A percentile compares a stretch with the other conserved stretches of the same genome.
Evolutionary conservation across 495 filamentous ascomycete species (phyloP).

Genomic region (Chlorociboria aeruginascens): DNA sequence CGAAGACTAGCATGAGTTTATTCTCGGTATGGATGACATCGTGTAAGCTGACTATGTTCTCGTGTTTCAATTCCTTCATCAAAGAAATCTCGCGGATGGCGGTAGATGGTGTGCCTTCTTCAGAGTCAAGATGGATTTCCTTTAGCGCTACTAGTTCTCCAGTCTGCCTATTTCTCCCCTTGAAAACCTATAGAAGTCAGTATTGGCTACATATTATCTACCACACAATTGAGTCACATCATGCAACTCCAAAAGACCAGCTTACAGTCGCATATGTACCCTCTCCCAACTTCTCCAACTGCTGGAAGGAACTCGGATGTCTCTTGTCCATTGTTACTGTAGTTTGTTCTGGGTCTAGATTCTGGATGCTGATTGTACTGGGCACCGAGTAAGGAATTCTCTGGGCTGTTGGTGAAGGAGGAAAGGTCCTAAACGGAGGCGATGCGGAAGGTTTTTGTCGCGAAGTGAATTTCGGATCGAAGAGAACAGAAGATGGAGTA

Average conservation of each 20-base stretch:
- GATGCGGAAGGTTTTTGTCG: slow-evolving; percentile 14
- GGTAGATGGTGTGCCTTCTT: slow-evolving; percentile 96
- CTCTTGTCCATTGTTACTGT: slow-evolving; percentile 37
- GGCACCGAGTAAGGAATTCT: slow-evolving; percentile 8
- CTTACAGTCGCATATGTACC: slow-evolving; percentile 96
- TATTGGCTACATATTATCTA: not conserved
- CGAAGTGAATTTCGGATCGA: slow-evolving; percentile 28
- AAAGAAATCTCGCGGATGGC: slow-evolving; percentile 97
- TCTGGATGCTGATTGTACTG: slow-evolving; percentile 20
- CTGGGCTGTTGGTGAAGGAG: slow-evolving; percentile 12
- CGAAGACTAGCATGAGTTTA: slow-evolving; percentile 98
- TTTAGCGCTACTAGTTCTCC: slow-evolving; percentile 95
- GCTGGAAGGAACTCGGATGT: slow-evolving; percentile 92
- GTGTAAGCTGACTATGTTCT: slow-evolving; percentile 93
- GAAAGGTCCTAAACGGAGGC: slow-evolving; percentile 15
- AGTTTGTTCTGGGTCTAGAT: slow-evolving; percentile 9
- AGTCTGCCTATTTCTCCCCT: slow-evolving; percentile 90
- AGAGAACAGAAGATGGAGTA: slow-evolving; percentile 32
- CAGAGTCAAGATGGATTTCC: slow-evolving; percentile 97
- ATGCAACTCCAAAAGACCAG: not conserved
- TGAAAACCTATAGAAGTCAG: slow-evolving; percentile 65
- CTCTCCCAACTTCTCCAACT: slow-evolving; percentile 97
- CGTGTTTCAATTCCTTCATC: slow-evolving; percentile 98
- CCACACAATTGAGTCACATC: not conserved
- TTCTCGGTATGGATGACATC: slow-evolving; percentile 99